Evolutionary conservation across 2,329 filamentous ascomycete genomes (phyloP), one percentile per base, ranked within the genome.

Genomic region (Grosmannia huntii): DNA sequence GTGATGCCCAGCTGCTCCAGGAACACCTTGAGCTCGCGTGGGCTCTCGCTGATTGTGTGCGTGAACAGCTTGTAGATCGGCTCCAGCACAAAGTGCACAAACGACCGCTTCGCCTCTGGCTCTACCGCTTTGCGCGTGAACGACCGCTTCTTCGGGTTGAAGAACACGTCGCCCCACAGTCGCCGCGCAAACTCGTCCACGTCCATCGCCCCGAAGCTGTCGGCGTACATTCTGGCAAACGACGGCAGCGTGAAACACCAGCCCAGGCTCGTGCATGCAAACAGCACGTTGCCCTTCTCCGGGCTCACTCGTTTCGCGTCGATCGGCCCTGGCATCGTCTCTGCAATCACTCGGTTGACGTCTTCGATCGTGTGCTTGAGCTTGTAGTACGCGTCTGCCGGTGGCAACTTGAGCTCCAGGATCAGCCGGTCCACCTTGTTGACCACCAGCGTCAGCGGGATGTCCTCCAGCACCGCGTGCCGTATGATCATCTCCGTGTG

Each of bases 381-480:
- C 77, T 99, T 99, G 79, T 96, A 97, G 74, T 99, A 99, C 14
- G 94, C 94, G 69, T 99, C 94, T 63, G 85, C 89, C 2, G 94
- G 94, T 2, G 94, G 94, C 16, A 99, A 79, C 70, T 95, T 95
- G 55, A 99, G 77, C 73, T 99, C 94, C 52, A 99, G 73, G 62
- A 99, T 96, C 60, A 99, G 75, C 27, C 94, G 85, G 66, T 99
- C 94, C 84, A 99, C 87, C 75, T 99, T 99, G 79, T 97, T 99
- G 73, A 99, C 81, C 58, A 99, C 84, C 61, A 99, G 76, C 0
- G 90, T 94, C 64, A 99, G 74, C 1, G 94, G 92, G 5, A 97
- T 78, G 65, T 90, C 89, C 69, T 96, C 89, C 31, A 96, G 77
- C 3, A 96, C 87, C 2, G 91, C 91, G 71, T 99, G 90, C 73